Conservation (phyloP, 768 basidiomycete genomes). For the Naganishia vaughanmartiniae region DNA sequence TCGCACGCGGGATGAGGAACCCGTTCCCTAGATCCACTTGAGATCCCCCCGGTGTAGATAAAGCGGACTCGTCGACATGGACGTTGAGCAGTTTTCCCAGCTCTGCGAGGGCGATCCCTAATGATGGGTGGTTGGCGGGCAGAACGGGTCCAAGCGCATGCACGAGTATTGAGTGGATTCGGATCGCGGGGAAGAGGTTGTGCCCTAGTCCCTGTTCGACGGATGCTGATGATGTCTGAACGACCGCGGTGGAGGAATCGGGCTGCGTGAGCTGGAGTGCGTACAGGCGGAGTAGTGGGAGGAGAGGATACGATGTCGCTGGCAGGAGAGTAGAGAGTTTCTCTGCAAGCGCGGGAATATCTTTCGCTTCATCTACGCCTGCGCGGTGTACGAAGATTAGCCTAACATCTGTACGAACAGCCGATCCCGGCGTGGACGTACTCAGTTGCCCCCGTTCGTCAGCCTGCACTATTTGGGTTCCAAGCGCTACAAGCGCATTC, state of each 20-base stretch:
- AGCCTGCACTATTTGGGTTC: background rate
- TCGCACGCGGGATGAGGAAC: conserved; percentile 67
- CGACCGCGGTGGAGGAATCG: conserved; percentile 54
- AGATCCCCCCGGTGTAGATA: background rate
- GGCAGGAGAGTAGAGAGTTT: conserved; percentile 51
- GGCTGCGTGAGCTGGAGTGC: conserved; percentile 60
- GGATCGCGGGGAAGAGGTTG: conserved; percentile 26
- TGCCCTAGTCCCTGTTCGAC: background rate
- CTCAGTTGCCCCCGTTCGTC: conserved; percentile 5
- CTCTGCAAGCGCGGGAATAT: conserved; percentile 2
- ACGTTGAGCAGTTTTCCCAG: conserved; percentile 76
- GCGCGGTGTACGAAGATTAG: too few relatives aligned
- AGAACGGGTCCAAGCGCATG: conserved; percentile 62
- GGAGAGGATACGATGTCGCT: conserved; percentile 71
- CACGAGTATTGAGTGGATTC: conserved; percentile 57
- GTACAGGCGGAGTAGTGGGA: conserved; percentile 70
- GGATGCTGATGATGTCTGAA: conserved; percentile 53
- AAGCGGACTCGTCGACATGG: conserved; percentile 53
- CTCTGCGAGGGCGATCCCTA: conserved; percentile 72
- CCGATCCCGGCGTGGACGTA: background rate
- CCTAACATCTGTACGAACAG: background rate
- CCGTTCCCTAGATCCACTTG: conserved; percentile 31
- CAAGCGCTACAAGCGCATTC: background rate
- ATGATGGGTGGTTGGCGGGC: conserved; percentile 68
- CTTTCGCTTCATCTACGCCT: background rate